Conservation (phyloP, 108 stramenopile genomes). For the Cylindrotheca closterium region DNA sequence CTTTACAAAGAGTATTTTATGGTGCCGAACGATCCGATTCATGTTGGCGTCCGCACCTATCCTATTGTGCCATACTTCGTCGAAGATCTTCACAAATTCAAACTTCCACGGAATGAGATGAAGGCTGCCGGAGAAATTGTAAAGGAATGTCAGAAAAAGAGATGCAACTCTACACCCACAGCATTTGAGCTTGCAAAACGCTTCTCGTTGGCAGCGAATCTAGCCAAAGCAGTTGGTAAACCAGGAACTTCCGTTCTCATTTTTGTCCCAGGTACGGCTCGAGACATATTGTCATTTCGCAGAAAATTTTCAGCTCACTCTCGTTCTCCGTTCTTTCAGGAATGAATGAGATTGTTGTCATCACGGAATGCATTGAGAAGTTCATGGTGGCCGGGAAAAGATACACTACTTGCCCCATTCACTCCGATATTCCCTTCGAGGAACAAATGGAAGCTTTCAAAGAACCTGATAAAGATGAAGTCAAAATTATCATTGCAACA, state of each 20-base stretch:
- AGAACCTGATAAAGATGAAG: conserved; percentile 54
- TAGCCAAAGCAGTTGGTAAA: conserved; percentile 53
- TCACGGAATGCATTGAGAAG: conserved; percentile 72
- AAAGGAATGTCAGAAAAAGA: conserved; percentile 43
- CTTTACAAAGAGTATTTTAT: conserved; percentile 85
- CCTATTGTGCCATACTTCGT: conserved; percentile 79
- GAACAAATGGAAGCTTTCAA: conserved; percentile 91
- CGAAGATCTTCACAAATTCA: conserved; percentile 62
- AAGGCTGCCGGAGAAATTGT: conserved; percentile 39
- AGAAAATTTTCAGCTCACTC: no score
- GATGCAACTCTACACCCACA: conserved; percentile 55
- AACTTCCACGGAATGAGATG: conserved; percentile 37
- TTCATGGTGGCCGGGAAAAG: conserved; percentile 37
- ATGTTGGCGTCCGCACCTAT: conserved; percentile 78
- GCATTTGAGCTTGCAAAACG: conserved; percentile 42
- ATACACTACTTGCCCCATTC: conserved; percentile 85
- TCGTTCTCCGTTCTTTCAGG: conserved; percentile 57
- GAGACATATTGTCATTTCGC: no score
- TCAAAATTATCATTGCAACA: conserved; percentile 94
- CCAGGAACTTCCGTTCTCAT: conserved; percentile 87
- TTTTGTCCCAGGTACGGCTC: conserved; percentile 83
- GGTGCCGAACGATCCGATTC: conserved; percentile 56
- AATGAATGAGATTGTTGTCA: conserved; percentile 90
- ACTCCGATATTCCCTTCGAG: conserved; percentile 88
- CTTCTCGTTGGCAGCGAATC: conserved; percentile 41